Conservation (phyloP, 2,329 filamentous ascomycete genomes). For the Exophiala dermatitidis region DNA sequence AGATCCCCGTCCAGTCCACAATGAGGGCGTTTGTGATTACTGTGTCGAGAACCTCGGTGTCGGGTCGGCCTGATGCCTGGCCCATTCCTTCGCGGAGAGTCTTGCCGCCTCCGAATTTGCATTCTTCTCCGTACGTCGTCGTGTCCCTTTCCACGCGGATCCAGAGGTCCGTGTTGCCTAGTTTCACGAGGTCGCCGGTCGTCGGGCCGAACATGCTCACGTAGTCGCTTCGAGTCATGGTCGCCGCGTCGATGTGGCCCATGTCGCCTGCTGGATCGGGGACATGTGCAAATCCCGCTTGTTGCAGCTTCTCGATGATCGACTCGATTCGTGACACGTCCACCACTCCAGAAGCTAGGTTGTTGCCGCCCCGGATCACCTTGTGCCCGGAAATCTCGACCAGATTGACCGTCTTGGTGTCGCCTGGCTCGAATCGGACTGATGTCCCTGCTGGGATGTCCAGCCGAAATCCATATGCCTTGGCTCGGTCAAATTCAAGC, state of each 20-base stretch:
- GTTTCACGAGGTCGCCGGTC: conserved; percentile 71
- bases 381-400: conserved; percentile 79
- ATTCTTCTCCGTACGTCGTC: conserved; percentile 84
- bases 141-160: conserved; percentile 80
- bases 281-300: conserved; percentile 69
- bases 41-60: conserved; percentile 68
- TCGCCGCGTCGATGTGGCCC: conserved; percentile 53
- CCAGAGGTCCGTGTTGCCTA: conserved; percentile 84
- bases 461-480: conserved; percentile 75
- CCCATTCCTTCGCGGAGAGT: conserved; percentile 93
- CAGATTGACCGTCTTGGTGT: conserved; percentile 79
- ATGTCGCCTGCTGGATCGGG: conserved; percentile 57
- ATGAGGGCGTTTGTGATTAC: conserved; percentile 86
- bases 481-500: conserved; percentile 76
- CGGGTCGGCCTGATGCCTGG: conserved; percentile 69
- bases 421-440: conserved; percentile 87
- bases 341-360: conserved; percentile 64
- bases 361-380: conserved; percentile 78
- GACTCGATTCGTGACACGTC: conserved; percentile 56
- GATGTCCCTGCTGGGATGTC: conserved; percentile 90
- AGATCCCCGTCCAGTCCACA: conserved; percentile 85
- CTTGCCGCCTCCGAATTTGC: conserved; percentile 91
- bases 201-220: conserved; percentile 88
- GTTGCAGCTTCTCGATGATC: conserved; percentile 60
- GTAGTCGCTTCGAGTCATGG: conserved; percentile 73